Evolutionary conservation across 345 rosid genomes (phyloP).

Genomic region (Salix arbutifolia): DNA sequence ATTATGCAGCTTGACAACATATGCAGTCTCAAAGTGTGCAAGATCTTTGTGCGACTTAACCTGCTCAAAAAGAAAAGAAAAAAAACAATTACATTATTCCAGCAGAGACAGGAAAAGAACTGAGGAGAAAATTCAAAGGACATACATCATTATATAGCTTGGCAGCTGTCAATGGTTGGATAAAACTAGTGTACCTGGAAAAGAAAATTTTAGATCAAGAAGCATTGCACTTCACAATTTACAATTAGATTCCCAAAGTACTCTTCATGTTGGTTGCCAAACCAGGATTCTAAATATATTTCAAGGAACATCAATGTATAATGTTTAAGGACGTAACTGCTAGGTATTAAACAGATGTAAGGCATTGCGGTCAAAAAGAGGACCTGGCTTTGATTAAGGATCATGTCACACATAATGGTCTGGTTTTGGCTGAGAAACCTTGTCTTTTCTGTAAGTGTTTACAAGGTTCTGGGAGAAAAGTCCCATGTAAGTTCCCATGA

Average conservation of each 20-base stretch:
- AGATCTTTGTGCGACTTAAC: slow-evolving; percentile 87
- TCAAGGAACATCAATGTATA: background rate
- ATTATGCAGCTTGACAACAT: slow-evolving; percentile 90
- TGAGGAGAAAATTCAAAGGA: slow-evolving; percentile 1
- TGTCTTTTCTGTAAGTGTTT: background rate
- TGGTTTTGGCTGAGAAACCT: background rate
- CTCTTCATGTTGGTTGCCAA: background rate
- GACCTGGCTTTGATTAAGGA: background rate
- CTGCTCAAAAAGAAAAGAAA: slow-evolving; percentile 37
- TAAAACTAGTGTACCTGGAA: slow-evolving; percentile 91
- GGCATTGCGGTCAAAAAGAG: background rate
- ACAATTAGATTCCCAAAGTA: background rate
- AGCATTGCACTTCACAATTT: background rate
- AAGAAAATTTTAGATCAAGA: slow-evolving; percentile 8
- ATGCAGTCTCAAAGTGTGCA: slow-evolving; percentile 90
- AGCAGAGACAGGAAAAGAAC: background rate
- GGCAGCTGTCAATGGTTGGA: slow-evolving; percentile 87
- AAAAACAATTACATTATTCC: slow-evolving; percentile 7
- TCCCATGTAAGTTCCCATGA: background rate
- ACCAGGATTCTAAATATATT: background rate
- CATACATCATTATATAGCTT: slow-evolving; percentile 85
- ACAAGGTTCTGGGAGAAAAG: background rate
- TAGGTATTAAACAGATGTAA: background rate
- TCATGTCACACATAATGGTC: background rate
- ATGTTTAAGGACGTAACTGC: background rate